These are phyloP conservation scores for Fonsecaea erecta DNA, from an alignment of 2,329 filamentous ascomycete species.

Conservation along the genomic window DNA sequence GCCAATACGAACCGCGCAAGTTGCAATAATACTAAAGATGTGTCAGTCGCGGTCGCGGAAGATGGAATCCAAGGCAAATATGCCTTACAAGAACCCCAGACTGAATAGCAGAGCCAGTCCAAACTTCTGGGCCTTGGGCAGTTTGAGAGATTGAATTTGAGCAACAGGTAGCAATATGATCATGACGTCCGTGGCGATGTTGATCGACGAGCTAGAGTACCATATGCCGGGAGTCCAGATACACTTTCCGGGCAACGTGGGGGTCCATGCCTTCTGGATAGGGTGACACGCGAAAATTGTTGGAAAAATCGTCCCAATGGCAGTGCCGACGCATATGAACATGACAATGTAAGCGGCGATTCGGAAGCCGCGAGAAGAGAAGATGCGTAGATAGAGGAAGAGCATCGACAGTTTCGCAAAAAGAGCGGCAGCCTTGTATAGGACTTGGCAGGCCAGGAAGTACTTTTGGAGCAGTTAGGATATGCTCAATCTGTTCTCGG, in stretches of 20 bases:
- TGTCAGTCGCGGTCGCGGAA: background rate
- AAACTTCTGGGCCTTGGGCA: slow-evolving; percentile 14
- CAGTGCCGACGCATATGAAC: slow-evolving; percentile 18
- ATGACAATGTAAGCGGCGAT: slow-evolving; percentile 13
- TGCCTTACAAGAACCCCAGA: slow-evolving; percentile 14
- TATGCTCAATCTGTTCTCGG: background rate
- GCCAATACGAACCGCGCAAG: slow-evolving; percentile 10
- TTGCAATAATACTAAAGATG: slow-evolving; percentile 11
- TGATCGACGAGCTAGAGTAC: slow-evolving; percentile 19
- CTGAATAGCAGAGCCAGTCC: slow-evolving; percentile 14
- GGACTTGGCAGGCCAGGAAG: slow-evolving; percentile 15
- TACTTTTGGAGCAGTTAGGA: slow-evolving; percentile 6
- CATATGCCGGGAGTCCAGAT: slow-evolving; percentile 17
- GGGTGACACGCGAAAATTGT: slow-evolving; percentile 18
- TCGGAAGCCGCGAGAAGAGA: slow-evolving; percentile 13
- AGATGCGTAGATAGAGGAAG: slow-evolving; percentile 16
- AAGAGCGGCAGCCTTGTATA: slow-evolving; percentile 18
- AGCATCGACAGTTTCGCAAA: slow-evolving; percentile 18
- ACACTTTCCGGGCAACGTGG: slow-evolving; percentile 7
- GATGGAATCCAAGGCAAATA: background rate
- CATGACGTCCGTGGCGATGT: slow-evolving; percentile 18
- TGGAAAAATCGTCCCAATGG: slow-evolving; percentile 14
- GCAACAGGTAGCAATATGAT: slow-evolving; percentile 7
- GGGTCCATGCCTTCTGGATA: slow-evolving; percentile 18
- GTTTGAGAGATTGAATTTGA: slow-evolving; percentile 9